A percentile compares a stretch with the other conserved stretches of the same genome.
These are phyloP conservation scores for Ceratobasidium sp. DNA, from an alignment of 1,284 basidiomycete genomes.

Conservation along the genomic window DNA sequence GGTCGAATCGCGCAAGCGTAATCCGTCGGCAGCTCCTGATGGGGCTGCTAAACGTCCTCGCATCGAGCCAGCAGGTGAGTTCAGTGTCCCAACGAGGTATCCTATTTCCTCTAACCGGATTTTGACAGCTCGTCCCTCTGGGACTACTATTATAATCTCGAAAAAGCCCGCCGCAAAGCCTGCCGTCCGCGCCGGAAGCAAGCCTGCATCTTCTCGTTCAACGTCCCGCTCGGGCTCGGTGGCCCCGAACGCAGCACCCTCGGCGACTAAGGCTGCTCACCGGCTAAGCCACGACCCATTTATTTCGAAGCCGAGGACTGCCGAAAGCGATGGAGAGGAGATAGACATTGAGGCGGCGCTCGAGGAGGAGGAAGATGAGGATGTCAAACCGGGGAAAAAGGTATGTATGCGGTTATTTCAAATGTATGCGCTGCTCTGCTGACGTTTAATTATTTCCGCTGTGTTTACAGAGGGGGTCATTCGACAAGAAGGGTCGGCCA, in stretches of 20 bases:
- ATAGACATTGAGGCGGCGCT: not conserved
- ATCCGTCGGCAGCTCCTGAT: not conserved
- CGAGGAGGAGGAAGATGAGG: not conserved
- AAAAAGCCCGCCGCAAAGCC: not conserved
- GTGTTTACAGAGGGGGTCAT: not conserved
- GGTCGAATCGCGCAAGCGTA: not conserved
- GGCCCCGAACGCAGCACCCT: not conserved
- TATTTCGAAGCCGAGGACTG: not conserved
- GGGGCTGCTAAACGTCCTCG: not conserved
- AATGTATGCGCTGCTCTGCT: not conserved
- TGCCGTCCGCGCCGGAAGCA: not conserved
- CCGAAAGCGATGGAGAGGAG: not conserved
- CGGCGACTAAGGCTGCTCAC: not conserved
- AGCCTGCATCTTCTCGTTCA: not conserved
- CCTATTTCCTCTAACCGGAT: not conserved
- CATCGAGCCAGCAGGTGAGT: not conserved
- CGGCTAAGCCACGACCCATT: not conserved
- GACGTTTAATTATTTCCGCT: not conserved
- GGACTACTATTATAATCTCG: too few relatives aligned
- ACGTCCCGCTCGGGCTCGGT: not conserved
- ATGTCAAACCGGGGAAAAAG: not conserved
- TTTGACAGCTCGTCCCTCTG: not conserved
- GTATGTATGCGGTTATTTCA: not conserved
- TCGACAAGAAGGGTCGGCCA: constrained; percentile 1
- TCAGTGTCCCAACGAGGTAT: not conserved